phyloP scores from a whole-genome alignment of 164 flowering plant species.

The Nelumbo lutea region DNA sequence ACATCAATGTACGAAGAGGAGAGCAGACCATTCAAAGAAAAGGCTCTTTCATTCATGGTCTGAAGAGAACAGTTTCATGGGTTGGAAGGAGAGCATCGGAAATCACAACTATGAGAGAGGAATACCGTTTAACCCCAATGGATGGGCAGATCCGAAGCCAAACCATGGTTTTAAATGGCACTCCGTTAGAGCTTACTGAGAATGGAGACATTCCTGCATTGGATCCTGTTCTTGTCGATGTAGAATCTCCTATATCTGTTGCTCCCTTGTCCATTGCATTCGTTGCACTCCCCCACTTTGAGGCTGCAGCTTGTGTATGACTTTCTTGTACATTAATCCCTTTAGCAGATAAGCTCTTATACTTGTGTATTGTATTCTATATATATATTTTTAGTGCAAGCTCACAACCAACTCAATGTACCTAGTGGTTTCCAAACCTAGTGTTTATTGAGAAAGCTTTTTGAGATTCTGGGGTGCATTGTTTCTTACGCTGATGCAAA shows the following conservation, averaged over 20 bases:
- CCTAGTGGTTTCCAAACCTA: not conserved
- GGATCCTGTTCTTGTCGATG: conserved; percentile 34
- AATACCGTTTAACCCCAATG: conserved; percentile 72
- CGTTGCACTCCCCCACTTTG: conserved; percentile 48
- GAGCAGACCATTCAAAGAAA: conserved; percentile 7
- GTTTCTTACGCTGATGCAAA: no score
- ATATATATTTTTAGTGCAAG: not conserved
- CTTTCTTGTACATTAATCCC: not conserved
- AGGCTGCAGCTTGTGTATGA: conserved; percentile 60
- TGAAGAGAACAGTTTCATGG: conserved; percentile 59
- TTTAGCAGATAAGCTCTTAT: not conserved
- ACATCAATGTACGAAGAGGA: conserved; percentile 10
- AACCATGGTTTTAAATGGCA: conserved; percentile 64
- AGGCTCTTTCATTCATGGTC: conserved; percentile 28
- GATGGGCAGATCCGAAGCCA: conserved; percentile 65
- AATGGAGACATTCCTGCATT: conserved; percentile 56
- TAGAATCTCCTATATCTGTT: conserved; percentile 40
- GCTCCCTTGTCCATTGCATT: conserved; percentile 75
- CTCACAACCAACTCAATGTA: no score
- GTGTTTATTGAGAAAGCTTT: no score
- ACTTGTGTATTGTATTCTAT: not conserved
- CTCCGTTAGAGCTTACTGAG: conserved; percentile 42
- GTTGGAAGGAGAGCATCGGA: conserved; percentile 49
- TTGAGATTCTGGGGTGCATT: no score
- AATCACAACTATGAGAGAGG: conserved; percentile 45